Conservation (phyloP, 202 grass and related monocot species). For the Zizania palustris region DNA sequence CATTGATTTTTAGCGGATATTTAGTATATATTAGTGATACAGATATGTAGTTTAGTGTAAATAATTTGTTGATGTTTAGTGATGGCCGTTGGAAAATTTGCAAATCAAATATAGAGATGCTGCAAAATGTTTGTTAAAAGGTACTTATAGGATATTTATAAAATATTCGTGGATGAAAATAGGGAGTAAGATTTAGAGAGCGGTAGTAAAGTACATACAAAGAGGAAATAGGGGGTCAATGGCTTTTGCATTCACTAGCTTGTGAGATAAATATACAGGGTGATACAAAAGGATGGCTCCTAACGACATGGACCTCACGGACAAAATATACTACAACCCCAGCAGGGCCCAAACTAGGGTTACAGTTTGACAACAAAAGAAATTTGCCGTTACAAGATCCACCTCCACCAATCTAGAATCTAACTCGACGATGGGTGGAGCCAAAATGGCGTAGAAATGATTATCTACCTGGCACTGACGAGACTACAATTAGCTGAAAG, state of each 20-base stretch:
- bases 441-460: conserved; percentile 51
- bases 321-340: conserved; percentile 45
- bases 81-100: too few relatives aligned
- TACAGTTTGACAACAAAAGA: conserved; percentile 43
- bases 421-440: conserved; percentile 41
- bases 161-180: background rate
- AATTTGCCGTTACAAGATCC: conserved; percentile 39
- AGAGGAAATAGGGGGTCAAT: background rate
- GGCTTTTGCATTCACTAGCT: conserved; percentile 52
- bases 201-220: background rate
- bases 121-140: too few relatives aligned
- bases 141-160: too few relatives aligned
- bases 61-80: too few relatives aligned
- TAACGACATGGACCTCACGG: conserved; percentile 47
- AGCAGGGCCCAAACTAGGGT: conserved; percentile 44
- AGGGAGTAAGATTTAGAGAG: background rate
- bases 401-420: conserved; percentile 45
- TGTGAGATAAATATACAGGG: conserved; percentile 54
- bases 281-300: conserved; percentile 42
- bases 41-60: too few relatives aligned
- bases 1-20: too few relatives aligned
- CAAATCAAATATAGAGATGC: too few relatives aligned
- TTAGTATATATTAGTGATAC: too few relatives aligned
- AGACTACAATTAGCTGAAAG: conserved; percentile 57
- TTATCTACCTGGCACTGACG: conserved; percentile 57